A percentile compares a stretch with the other conserved stretches of the same genome.
phyloP scores from a whole-genome alignment of 2,329 filamentous ascomycete species.

The Monosporascus sp. region DNA sequence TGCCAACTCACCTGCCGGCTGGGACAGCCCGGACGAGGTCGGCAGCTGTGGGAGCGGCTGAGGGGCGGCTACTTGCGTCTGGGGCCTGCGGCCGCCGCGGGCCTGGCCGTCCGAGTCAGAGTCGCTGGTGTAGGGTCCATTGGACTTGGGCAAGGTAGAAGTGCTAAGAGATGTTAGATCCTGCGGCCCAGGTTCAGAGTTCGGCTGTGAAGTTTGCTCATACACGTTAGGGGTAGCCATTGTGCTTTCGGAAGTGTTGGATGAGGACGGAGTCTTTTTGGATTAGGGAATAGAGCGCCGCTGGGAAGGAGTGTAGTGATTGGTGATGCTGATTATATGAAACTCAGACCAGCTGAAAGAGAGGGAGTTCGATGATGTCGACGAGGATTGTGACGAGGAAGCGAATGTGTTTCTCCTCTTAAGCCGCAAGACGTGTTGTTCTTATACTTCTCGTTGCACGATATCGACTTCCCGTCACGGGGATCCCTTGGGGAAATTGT shows the following conservation, averaged over 20 bases:
- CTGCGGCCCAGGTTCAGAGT: not conserved
- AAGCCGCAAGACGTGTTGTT: not conserved
- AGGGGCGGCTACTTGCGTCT: conserved; percentile 15
- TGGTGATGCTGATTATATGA: conserved; percentile 6
- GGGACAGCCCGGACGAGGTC: conserved; percentile 31
- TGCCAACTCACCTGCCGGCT: conserved; percentile 25
- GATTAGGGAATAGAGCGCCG: conserved; percentile 3
- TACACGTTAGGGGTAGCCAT: conserved; percentile 22
- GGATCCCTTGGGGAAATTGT: not conserved
- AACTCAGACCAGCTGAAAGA: conserved; percentile 18
- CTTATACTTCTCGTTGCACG: not conserved
- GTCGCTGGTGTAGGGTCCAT: conserved; percentile 26
- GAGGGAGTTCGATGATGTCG: conserved; percentile 6
- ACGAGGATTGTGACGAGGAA: conserved; percentile 10
- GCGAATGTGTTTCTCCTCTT: not conserved
- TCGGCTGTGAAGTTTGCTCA: conserved; percentile 4
- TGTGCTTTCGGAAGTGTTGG: conserved; percentile 11
- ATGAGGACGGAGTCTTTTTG: conserved; percentile 5
- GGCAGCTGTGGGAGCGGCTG: conserved; percentile 25
- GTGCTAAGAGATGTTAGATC: conserved; percentile 14
- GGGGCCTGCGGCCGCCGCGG: conserved; percentile 28
- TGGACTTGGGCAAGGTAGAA: conserved; percentile 21
- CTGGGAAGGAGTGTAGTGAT: not conserved
- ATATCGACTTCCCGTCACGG: conserved; percentile 2
- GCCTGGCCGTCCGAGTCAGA: conserved; percentile 30